Evolutionary conservation across 495 filamentous ascomycete genomes (phyloP), one percentile per base, ranked within the genome.

Genomic region (Clohesyomyces aquaticus): DNA sequence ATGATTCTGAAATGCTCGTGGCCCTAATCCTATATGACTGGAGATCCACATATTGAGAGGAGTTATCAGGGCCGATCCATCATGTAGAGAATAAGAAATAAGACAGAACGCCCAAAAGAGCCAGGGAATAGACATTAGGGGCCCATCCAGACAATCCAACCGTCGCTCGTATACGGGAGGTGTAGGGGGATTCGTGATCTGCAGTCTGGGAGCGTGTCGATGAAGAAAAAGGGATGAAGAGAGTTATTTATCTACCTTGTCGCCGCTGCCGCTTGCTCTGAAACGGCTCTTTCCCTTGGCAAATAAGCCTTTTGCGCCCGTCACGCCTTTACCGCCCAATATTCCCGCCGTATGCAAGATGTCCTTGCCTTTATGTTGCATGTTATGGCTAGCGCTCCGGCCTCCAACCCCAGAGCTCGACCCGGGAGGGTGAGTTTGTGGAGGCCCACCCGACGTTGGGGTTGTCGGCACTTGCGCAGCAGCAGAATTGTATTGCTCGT

Each of bases 201-300:
- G 56, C 43, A 61, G 54, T 43, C 42, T 65, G 28, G 27, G 22
- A 19, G 25, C 48, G 56, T 57, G 25, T 18, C 22, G 35, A 29
- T 32, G 8, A 62, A 53, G 63, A 29, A 60, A 41, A 23, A 43
- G 18, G 8, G 49, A 50, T 32, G 45, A 58, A 29, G 25, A 77
- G 81, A 77, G 81, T 83, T 66, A 82, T 77, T 77, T 73, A 83
- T 90, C 88, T 86, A 91, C 90, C 88, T 93, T 94, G 71, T 93
- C 89, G 51, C 71, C 71, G 26, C 77, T 77, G 67, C 87, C 87
- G 41, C 80, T 80, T 63, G 72, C 80, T 58, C 85, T 83, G 71
- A 94, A 84, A 73, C 89, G 92, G 75, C 82, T 94, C 75, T 87
- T 89, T 38, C 92, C 91, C 72, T 93, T 94, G 60, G 86, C 88